Evolutionary conservation across 495 filamentous ascomycete genomes (phyloP), one percentile per base, ranked within the genome.

Genomic region (Aspergillus kassunensis): DNA sequence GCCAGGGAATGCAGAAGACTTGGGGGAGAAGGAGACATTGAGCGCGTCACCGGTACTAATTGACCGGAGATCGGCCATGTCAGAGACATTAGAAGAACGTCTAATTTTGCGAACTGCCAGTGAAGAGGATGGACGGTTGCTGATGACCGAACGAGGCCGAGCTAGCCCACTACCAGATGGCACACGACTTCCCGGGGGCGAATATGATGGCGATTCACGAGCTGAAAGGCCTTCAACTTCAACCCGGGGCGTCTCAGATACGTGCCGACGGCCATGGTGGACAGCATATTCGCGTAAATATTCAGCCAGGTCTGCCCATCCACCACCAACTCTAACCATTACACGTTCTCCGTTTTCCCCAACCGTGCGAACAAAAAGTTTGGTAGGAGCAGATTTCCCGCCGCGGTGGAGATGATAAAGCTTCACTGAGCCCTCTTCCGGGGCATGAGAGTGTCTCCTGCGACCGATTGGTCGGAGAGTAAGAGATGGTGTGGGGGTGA

Each of bases 261-360:
- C 64, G 33, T 70, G 67, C 20, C 75, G 71, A 27, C 70, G 68
- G 18, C 89, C 87, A 63, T 97, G 93, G 66, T 98, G 93, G 39
- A 82, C 79, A 18, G 89, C 90, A 60, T 95, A 98, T 63, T 96
- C 89, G 55, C 86, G 84, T n/a, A 98, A 76, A 63, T 96, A 97
- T 67, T 96, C 92, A 21, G 85, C 90, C 19, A 98, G 73, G 63
- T 98, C 93, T 12, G 90, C 88, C 93, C 93, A 98, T 30, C 93
- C 93, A 51, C 93, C 93, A 13, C 93, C 93, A 18, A 97, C 90
- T 49, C 93, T 86, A 8, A 97, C 95, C 91, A 98, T 97, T 37
- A 97, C 91, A 23, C 93, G 82, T 65, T 96, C 90, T n/a, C 87
- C 86, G 24, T 82, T 76, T 65, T 95, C 89, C 30, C 93, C 93